A percentile compares a stretch with the other conserved stretches of the same genome.
These are phyloP conservation scores for Spatholobus suberectus DNA, from an alignment of 306 rosid species.

Conservation along the genomic window DNA sequence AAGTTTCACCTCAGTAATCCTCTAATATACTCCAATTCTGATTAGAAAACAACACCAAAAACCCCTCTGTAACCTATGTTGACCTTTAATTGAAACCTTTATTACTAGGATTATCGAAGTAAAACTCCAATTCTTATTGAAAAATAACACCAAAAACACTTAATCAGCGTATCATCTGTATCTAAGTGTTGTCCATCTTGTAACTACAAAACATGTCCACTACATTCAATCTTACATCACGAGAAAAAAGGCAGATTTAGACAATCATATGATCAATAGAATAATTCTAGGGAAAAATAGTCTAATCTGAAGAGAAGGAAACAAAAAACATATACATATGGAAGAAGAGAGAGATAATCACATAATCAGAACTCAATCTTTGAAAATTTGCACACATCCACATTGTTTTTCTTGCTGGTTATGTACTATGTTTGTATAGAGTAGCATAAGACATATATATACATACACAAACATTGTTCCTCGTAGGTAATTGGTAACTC, in stretches of 20 bases:
- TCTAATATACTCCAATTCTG: background rate
- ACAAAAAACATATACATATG: background rate
- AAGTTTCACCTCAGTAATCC: background rate
- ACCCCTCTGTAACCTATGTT: background rate
- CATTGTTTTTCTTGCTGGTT: background rate
- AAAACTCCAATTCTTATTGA: background rate
- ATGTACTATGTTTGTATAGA: background rate
- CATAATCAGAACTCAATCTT: background rate
- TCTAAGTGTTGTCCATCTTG: background rate
- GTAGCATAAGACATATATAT: background rate
- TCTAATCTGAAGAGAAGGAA: background rate
- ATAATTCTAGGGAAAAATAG: background rate
- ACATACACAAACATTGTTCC: background rate
- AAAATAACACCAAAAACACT: background rate
- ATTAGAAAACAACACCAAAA: background rate
- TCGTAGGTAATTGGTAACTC: background rate
- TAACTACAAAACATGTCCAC: conserved; percentile 1
- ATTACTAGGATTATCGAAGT: background rate
- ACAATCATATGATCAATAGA: background rate
- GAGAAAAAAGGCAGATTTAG: background rate
- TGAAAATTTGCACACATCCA: background rate
- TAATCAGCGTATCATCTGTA: too few relatives aligned
- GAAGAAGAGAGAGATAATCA: background rate
- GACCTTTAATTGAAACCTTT: background rate
- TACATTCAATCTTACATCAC: conserved; percentile 3